phyloP scores from a whole-genome alignment of 257 asterid genomes.

The Fraxinus cuspidata region DNA sequence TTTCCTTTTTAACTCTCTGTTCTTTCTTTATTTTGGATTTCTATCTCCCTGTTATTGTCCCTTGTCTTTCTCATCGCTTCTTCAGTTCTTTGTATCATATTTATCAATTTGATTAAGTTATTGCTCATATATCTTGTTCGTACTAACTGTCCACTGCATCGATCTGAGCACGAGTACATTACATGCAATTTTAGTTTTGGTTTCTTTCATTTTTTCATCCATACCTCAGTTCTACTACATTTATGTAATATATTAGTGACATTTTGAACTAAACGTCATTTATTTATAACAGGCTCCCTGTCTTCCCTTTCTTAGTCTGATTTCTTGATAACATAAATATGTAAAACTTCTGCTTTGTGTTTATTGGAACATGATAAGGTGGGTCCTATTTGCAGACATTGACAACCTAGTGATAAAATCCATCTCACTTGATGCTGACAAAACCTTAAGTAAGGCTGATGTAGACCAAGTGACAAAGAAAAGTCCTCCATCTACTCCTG shows the following conservation, averaged over 20 bases:
- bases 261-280: neutral
- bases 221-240: neutral
- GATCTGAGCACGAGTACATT: neutral
- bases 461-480: constrained; percentile 50
- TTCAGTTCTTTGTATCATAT: neutral
- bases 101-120: neutral
- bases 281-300: neutral
- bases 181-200: neutral
- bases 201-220: neutral
- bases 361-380: constrained; percentile 1
- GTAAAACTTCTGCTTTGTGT: neutral
- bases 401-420: constrained; percentile 42
- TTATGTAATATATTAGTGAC: neutral
- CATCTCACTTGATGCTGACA: constrained; percentile 36
- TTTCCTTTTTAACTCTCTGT: neutral
- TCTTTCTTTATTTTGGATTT: constrained; percentile 3
- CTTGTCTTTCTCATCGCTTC: neutral
- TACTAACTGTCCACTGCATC: neutral
- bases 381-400: constrained; percentile 38
- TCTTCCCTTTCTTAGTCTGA: constrained; percentile 4
- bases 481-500: constrained; percentile 81
- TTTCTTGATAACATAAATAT: neutral
- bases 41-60: neutral
- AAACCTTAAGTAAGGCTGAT: constrained; percentile 40
- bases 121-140: neutral